phyloP scores from a whole-genome alignment of 2,329 filamentous ascomycete genomes.

The Zymoseptoria tritici region DNA sequence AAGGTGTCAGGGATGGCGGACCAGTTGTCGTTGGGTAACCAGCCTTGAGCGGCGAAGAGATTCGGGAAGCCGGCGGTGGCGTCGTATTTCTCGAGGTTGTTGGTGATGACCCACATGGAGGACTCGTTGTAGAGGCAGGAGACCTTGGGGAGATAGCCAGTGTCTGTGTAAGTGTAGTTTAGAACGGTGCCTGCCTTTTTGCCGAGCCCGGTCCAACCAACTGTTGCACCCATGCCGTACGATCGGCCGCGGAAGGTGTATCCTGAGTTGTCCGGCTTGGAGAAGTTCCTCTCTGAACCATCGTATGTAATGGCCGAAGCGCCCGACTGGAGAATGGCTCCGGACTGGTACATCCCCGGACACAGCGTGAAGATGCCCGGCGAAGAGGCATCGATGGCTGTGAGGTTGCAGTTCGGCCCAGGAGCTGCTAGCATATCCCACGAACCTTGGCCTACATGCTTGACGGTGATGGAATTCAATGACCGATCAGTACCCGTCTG shows the following conservation, averaged over 20 bases:
- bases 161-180: background rate
- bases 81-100: background rate
- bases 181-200: background rate
- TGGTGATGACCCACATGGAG: background rate
- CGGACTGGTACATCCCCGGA: background rate
- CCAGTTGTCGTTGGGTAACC: background rate
- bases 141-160: background rate
- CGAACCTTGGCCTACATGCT: background rate
- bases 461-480: background rate
- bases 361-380: background rate
- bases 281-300: background rate
- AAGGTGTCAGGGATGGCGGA: background rate
- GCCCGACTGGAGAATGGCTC: background rate
- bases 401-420: background rate
- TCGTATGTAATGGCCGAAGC: background rate
- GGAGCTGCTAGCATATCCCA: background rate
- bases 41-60: background rate
- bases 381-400: background rate
- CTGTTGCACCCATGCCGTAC: background rate
- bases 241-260: background rate
- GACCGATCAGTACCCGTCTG: background rate
- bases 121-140: conserved; percentile 1
- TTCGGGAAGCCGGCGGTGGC: background rate
- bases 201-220: background rate
- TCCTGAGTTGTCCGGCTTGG: conserved; percentile 1